Base-by-base conservation (phyloP, 768 basidiomycete genomes). In the Leccinum sublutescens region DNA sequence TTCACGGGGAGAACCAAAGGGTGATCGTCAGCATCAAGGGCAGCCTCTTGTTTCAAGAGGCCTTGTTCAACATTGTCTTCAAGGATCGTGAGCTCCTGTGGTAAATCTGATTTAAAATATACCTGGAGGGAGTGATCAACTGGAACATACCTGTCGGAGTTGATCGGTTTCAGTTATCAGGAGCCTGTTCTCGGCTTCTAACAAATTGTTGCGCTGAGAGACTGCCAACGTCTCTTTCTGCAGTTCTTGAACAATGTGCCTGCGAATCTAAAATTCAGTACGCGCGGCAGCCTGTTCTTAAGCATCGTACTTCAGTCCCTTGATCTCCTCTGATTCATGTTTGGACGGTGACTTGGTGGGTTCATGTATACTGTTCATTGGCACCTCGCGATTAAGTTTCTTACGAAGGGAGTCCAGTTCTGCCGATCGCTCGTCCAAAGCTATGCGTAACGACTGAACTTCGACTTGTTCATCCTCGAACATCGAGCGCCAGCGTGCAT, bases 171-270 rank as follows among this genome's bases (percentile, higher is more conserved):
- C 72, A 11, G 85, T 79, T 27, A 81, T 66, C 38, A 95, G 76
- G 12, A 87, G 73, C 62, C 81, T 81, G 67, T 94, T 93, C 75
- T 93, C 92, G 11, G 87, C 83, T 70, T 87, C 85, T 47, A 95
- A 70, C n/a, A 87, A 69, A 66, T 88, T 86, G 69, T 85, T 85
- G 60, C 82, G 82, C 60, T 91, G 88, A 7, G 80, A 73, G 1
- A 82, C 70, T 25, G 79, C 75, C 3, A 84, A 68, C 65, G 85
- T 91, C 74, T 97, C 95, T 65, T 89, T 88, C 68, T 91, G 90
- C 43, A 97, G 78, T 65, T 94, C 90, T 68, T 92, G 88, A 21
- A 97, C 85, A 66, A 97, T 92, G 66, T 93, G 88, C 74, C 91
- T 92, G 60, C 1, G 17, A 54, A 52, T 15, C 10, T 25, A 12